Evolutionary conservation across 768 basidiomycete genomes (phyloP).

Genomic region (Cystobasidium tubakii): DNA sequence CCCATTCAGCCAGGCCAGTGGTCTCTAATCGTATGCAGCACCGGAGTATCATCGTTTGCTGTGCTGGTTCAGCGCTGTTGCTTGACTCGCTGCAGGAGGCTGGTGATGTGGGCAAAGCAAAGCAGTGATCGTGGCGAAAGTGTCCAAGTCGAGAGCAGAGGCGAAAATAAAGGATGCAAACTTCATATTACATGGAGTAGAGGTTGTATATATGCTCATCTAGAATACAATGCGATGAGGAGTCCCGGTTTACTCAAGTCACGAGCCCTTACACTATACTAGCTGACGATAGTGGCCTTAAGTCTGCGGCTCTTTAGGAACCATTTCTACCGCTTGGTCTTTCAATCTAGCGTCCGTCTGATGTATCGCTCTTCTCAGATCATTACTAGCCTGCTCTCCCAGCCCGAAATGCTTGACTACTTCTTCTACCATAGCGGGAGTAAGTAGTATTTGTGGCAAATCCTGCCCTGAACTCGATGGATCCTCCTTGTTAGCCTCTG

Average conservation of each 20-base stretch:
- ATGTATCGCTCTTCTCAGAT: conserved; percentile 26
- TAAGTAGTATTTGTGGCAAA: conserved; percentile 16
- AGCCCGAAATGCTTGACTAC: conserved; percentile 26
- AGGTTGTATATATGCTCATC: no score
- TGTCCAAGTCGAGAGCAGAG: neutral
- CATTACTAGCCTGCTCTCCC: conserved; percentile 28
- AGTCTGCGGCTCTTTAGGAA: neutral
- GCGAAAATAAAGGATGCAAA: no score
- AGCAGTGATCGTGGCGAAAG: neutral
- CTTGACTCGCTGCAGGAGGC: neutral
- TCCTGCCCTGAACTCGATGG: neutral
- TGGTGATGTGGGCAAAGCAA: neutral
- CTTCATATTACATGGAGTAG: no score
- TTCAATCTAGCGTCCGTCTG: conserved; percentile 29
- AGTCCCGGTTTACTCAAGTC: no score
- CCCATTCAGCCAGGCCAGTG: neutral
- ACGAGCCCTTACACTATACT: no score
- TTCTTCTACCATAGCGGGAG: conserved; percentile 15
- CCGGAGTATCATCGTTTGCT: neutral
- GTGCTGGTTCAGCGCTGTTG: neutral
- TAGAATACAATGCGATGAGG: no score
- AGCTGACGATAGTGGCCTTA: no score
- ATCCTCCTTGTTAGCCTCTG: neutral
- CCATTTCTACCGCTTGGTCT: neutral
- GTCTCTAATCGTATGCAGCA: neutral